Base-by-base conservation (phyloP, 2,329 filamentous ascomycete genomes). In the Fusarium newnesense region DNA sequence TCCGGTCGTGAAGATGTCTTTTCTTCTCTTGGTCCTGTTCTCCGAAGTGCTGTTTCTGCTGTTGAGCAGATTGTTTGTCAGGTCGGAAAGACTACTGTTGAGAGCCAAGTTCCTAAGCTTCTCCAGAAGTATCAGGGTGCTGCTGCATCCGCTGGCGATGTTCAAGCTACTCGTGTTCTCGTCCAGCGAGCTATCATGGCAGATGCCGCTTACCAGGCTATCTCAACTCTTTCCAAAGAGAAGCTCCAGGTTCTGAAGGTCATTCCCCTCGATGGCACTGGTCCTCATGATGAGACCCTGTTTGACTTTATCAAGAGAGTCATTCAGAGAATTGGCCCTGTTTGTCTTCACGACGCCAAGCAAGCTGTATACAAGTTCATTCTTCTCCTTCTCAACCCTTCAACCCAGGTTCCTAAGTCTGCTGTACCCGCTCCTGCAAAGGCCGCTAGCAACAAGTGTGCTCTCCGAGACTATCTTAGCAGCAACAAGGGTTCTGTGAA, bases 131-230 rank as follows among this genome's bases (percentile, higher is more conserved):
- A 40, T 15, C 32, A 30, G 4, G 43, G 47, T 15, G 2, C n/a
- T 24, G 12, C 21, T 12, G 13, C 58, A 18, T n/a, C 46, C 10
- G 19, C 37, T 8, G 21, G 37, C 7, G 54, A 72, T 19, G 21
- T 62, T 1, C 6, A 73, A 13, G 72, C 67, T 2, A 58, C 64
- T 8, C 61, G 58, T 1, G 28, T 75, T 19, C 72, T 75, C 8
- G 43, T 75, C n/a, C 52, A 69, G 9, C 73, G 69, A 3, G 64
- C 72, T 2, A 50, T 76, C 30, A 65, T 75, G 53, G 72, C 70
- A 9, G 69, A 75, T 47, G 63, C 60, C 12, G 74, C 72, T 11
- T 62, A 66, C 12, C 72, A 75, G 30, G 61, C 56, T 2, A n/a
- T 75, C 19, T 46, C 47, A n/a, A 47, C 30, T 11, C 49, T 75